Evolutionary conservation across 225 moss, liverwort and hornwort species (phyloP), one percentile per base, ranked within the genome.

Genomic region (Thuidium tamariscinum): DNA sequence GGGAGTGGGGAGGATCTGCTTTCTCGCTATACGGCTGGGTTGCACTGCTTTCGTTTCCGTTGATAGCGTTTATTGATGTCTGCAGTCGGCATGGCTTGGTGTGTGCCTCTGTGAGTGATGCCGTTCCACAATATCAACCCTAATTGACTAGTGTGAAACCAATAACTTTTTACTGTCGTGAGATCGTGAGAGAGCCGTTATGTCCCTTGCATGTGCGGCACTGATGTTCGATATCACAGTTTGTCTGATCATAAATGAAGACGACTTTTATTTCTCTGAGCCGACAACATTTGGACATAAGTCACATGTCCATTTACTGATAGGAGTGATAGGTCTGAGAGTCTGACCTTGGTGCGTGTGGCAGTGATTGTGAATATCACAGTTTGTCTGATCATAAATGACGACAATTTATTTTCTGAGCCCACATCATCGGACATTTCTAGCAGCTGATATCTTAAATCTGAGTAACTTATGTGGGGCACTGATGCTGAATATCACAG

Each of bases 181-280:
- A 76, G n/a, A n/a, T n/a, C n/a, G n/a, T n/a, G n/a, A n/a, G n/a
- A n/a, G 59, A 73, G 83, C 8, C 22, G 63, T 62, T 63, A 21
- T n/a, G 54, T 17, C 57, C 29, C 5, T 61, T 14, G 29, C 83
- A 72, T 72, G 16, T 82, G 85, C 68, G 86, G 89, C 78, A 71
- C 25, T 82, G 89, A 82, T 82, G 82, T 34, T 25, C 2, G 86
- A 54, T 82, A 60, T 89, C 63, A 86, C 89, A 86, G 86, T 89
- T 82, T 82, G 86, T 82, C 86, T 71, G 82, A 89, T 52, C 30
- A 82, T 51, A 22, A 82, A 70, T 82, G 85, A 82, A 42, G 81
- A 88, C 79, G 51, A 82, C 70, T 14, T 42, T 71, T 30, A 42
- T 64, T 79, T 72, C 26, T 42, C 79, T 86, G 89, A 86, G 79